Conservation (phyloP, 768 basidiomycete species). For the Gautieria morchelliformis region DNA sequence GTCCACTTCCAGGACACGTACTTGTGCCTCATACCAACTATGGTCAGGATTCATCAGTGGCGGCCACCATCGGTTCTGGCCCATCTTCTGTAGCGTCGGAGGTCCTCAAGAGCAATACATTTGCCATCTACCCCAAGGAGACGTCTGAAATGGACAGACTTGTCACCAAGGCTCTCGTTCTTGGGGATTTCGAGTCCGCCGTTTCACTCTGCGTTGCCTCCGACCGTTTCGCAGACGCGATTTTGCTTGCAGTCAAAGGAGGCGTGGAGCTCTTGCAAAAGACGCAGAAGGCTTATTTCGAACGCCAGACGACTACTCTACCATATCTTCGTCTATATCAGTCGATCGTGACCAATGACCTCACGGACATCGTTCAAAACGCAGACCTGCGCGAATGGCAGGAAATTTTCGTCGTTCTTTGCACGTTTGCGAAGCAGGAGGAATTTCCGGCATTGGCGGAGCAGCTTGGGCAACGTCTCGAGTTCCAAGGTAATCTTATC, state of each 20-base stretch:
- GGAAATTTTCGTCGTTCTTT: slow-evolving; percentile 92
- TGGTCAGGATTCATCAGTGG: slow-evolving; percentile 79
- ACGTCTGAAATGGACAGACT: slow-evolving; percentile 83
- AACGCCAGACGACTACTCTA: slow-evolving; percentile 57
- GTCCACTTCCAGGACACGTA: slow-evolving; percentile 33
- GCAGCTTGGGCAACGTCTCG: slow-evolving; percentile 83
- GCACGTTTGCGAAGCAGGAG: slow-evolving; percentile 80
- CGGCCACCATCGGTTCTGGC: slow-evolving; percentile 89
- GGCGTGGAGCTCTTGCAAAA: slow-evolving; percentile 77
- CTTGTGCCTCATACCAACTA: slow-evolving; percentile 74
- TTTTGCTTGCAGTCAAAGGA: slow-evolving; percentile 86
- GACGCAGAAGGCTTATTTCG: slow-evolving; percentile 92
- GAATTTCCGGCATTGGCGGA: slow-evolving; percentile 86
- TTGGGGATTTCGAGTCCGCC: slow-evolving; percentile 92
- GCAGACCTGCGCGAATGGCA: slow-evolving; percentile 93
- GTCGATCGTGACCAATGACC: slow-evolving; percentile 85
- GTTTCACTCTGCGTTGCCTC: slow-evolving; percentile 85
- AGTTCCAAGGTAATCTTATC: slow-evolving; percentile 66
- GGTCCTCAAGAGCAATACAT: slow-evolving; percentile 65
- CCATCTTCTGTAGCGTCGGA: slow-evolving; percentile 71
- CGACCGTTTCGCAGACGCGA: slow-evolving; percentile 89
- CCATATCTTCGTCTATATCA: slow-evolving; percentile 94
- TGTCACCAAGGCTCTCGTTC: slow-evolving; percentile 85
- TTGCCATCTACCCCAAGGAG: slow-evolving; percentile 82
- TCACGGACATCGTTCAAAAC: slow-evolving; percentile 91